These are phyloP conservation scores for Heterobasidion irregulare DNA, from an alignment of 1,284 basidiomycete species.

Conservation along the genomic window DNA sequence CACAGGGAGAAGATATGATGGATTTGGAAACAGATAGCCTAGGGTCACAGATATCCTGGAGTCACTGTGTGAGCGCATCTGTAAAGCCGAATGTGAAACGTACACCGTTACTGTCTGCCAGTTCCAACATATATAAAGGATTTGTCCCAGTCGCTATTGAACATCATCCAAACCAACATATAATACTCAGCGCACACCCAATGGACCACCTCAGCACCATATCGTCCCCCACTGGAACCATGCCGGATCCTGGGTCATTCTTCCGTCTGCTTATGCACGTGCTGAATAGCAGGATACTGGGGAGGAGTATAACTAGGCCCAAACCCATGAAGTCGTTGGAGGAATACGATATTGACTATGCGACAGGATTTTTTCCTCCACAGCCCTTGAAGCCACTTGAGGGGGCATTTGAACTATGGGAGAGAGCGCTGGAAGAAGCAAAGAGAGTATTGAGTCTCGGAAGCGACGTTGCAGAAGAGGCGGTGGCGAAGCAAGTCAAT, in stretches of 20 bases:
- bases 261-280: constrained; percentile 15
- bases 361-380: constrained; percentile 84
- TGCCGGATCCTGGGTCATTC: constrained; percentile 15
- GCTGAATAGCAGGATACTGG: constrained; percentile 8
- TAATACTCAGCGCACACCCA: not conserved
- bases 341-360: constrained; percentile 25
- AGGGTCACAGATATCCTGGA: no score
- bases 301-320: not conserved
- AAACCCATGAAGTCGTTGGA: constrained; percentile 4
- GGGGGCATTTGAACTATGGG: constrained; percentile 63
- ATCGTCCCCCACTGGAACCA: constrained; percentile 15
- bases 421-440: constrained; percentile 52
- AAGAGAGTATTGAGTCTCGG: constrained; percentile 53
- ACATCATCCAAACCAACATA: not conserved
- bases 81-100: not conserved
- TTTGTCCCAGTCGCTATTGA: not conserved
- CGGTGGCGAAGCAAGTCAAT: constrained; percentile 37
- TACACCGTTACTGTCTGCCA: not conserved
- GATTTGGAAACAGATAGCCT: not conserved
- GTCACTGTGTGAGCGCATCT: not conserved
- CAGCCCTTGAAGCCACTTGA: constrained; percentile 55
- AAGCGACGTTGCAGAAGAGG: constrained; percentile 43
- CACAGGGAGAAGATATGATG: not conserved
- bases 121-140: no score
- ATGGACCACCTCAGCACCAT: constrained; percentile 20